Conservation (phyloP, 225 moss, liverwort and hornwort genomes). For the Asterella californica region DNA sequence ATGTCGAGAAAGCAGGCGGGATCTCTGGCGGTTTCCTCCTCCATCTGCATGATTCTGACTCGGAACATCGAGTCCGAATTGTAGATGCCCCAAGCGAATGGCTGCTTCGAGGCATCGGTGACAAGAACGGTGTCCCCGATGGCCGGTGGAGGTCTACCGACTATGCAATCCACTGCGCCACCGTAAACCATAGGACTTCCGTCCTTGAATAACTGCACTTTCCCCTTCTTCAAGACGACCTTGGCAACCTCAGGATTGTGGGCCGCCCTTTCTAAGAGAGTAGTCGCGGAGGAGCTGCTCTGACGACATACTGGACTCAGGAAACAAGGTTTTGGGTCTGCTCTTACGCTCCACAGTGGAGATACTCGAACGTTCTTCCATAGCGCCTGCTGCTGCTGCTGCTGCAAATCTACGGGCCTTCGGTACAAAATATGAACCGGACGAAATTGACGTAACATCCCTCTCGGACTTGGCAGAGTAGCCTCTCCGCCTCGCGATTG, state of each 20-base stretch:
- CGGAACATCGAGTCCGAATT: slow-evolving; percentile 85
- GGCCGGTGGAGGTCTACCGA: slow-evolving; percentile 77
- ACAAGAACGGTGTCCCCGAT: slow-evolving; percentile 72
- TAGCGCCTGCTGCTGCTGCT: background rate
- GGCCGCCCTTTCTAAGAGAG: background rate
- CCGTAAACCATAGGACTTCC: slow-evolving; percentile 98
- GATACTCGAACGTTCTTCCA: background rate
- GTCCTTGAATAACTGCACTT: slow-evolving; percentile 69
- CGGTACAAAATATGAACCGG: background rate
- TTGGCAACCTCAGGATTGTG: slow-evolving; percentile 37
- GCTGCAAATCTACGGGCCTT: background rate
- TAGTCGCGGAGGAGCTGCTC: background rate
- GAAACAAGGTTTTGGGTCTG: background rate
- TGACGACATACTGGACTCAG: slow-evolving; percentile 4
- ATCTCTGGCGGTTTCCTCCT: slow-evolving; percentile 72
- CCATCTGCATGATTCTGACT: slow-evolving; percentile 90
- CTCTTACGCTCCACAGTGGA: background rate
- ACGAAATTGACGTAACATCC: slow-evolving; percentile 9
- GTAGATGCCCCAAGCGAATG: slow-evolving; percentile 90
- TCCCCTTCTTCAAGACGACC: slow-evolving; percentile 96
- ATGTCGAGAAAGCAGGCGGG: slow-evolving; percentile 71
- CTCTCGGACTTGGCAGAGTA: background rate
- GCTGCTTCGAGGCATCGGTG: slow-evolving; percentile 63
- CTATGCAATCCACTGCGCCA: slow-evolving; percentile 80
- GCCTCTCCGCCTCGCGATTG: too few species aligned